Percentiles rank a stretch among this genome's conserved stretches.
phyloP scores from a whole-genome alignment of 2,329 filamentous ascomycete genomes.

The Neurospora sp. region DNA sequence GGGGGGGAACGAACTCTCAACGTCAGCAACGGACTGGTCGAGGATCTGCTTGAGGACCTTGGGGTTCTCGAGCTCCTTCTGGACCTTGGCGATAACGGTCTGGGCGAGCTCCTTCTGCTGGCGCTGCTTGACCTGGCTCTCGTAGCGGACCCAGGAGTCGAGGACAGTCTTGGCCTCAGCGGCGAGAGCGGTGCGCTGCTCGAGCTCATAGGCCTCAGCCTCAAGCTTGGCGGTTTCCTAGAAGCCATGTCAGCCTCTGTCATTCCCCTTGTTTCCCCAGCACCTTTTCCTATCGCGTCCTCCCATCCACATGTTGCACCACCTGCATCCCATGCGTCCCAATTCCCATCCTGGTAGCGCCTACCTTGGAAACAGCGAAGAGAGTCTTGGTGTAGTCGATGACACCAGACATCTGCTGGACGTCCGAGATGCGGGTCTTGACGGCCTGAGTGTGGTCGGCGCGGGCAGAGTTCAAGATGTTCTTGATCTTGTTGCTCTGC shows the following conservation, averaged over 20 bases:
- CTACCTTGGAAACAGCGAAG: constrained; percentile 96
- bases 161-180: constrained; percentile 90
- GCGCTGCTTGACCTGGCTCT: constrained; percentile 96
- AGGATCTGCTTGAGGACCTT: constrained; percentile 96
- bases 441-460: constrained; percentile 93
- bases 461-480: constrained; percentile 88
- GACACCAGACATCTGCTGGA: constrained; percentile 88
- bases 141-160: constrained; percentile 98
- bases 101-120: constrained; percentile 95
- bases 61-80: constrained; percentile 97
- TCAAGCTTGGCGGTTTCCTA: constrained; percentile 96
- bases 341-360: constrained; percentile 11
- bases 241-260: constrained; percentile 11
- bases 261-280: constrained; percentile 3
- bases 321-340: not conserved
- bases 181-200: constrained; percentile 89
- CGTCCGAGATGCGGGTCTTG: constrained; percentile 85
- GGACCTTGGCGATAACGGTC: constrained; percentile 89
- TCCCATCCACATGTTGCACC: not conserved
- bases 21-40: constrained; percentile 88
- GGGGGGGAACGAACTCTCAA: constrained; percentile 63
- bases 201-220: constrained; percentile 90
- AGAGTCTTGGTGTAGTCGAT: constrained; percentile 95
- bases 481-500: constrained; percentile 86
- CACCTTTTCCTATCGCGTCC: constrained; percentile 1